Evolutionary conservation across 2,329 filamentous ascomycete genomes (phyloP), one percentile per base, ranked within the genome.

Genomic region (Rhinocladiella similis): DNA sequence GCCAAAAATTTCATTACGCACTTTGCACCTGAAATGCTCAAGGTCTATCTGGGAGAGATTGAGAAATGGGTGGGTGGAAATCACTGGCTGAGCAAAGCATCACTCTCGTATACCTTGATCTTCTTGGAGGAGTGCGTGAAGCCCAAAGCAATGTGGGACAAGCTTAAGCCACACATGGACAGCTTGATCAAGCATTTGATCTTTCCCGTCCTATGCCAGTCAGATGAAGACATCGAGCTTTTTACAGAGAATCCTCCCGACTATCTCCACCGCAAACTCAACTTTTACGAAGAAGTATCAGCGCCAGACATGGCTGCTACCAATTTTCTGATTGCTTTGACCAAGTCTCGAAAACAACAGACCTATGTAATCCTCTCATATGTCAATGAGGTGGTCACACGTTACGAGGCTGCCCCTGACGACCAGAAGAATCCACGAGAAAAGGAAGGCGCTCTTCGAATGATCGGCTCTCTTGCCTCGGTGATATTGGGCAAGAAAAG

Each of bases 401-500:
- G 90, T 64, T 97, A 97, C 72, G 94, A 97, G 68, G 74, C 82
- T 57, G 87, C 90, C 0, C 83, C 91, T 6, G 91, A 93, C 47
- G 88, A 89, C 60, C 88, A 94, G 77, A 97, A 97, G 82, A 90
- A 93, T 72, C 90, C 95, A 57, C 82, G 95, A 51, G 91, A 94
- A 71, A 99, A 99, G 80, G 94, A 99, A 73, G 94, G 94, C 68
- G 94, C 94, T 47, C 75, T 99, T 69, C 84, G 94, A 60, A 97
- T 99, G 91, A 97, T 99, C 69, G 94, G 92, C 22, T 97, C 93
- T 1, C 79, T 99, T 46, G 90, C 94, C 0, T 90, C 91, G 29
- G 93, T 99, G 50, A 95, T 99, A 47, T 81, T 99, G 35, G 91
- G 91, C 65, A 99, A 97, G 82, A 97, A 97, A 82, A 97, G 92